These are phyloP conservation scores for Colletotrichum orbiculare DNA, from an alignment of 2,329 filamentous ascomycete species.

Conservation along the genomic window DNA sequence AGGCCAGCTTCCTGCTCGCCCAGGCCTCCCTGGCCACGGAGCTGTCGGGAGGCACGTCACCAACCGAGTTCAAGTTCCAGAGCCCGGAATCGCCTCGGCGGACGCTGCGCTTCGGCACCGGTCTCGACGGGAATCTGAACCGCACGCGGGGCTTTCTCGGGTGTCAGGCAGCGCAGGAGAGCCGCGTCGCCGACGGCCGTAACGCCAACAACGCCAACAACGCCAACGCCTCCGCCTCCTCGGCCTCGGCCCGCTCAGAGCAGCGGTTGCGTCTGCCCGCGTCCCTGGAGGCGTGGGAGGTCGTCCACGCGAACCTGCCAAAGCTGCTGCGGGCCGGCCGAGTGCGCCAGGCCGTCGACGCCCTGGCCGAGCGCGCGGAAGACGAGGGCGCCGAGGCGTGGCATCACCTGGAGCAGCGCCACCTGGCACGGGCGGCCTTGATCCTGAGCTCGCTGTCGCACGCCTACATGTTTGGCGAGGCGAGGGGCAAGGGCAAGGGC, in stretches of 20 bases:
- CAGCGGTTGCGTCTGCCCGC: constrained; percentile 25
- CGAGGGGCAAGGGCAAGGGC: not conserved
- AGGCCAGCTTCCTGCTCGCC: constrained; percentile 31
- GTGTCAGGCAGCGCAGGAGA: not conserved
- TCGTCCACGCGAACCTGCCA: constrained; percentile 17
- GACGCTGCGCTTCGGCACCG: constrained; percentile 24
- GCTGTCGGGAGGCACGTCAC: constrained; percentile 8
- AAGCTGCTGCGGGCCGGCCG: constrained; percentile 15
- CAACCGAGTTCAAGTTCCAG: constrained; percentile 18
- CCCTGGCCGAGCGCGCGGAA: not conserved
- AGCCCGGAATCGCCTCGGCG: not conserved
- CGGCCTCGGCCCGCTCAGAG: not conserved
- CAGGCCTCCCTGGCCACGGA: constrained; percentile 22
- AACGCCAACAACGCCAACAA: not conserved
- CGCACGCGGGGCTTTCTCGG: constrained; percentile 21
- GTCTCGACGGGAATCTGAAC: constrained; percentile 29
- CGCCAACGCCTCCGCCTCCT: no score
- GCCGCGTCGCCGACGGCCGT: not conserved
- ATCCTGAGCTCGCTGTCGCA: constrained; percentile 29
- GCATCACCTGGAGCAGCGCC: constrained; percentile 17
- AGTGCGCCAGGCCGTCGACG: constrained; percentile 28
- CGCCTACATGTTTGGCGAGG: constrained; percentile 29
- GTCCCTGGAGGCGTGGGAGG: constrained; percentile 28
- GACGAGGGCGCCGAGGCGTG: not conserved
- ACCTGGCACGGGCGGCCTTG: constrained; percentile 24